Evolutionary conservation across 345 rosid genomes (phyloP).

Genomic region (Aquilaria yunnanensis): DNA sequence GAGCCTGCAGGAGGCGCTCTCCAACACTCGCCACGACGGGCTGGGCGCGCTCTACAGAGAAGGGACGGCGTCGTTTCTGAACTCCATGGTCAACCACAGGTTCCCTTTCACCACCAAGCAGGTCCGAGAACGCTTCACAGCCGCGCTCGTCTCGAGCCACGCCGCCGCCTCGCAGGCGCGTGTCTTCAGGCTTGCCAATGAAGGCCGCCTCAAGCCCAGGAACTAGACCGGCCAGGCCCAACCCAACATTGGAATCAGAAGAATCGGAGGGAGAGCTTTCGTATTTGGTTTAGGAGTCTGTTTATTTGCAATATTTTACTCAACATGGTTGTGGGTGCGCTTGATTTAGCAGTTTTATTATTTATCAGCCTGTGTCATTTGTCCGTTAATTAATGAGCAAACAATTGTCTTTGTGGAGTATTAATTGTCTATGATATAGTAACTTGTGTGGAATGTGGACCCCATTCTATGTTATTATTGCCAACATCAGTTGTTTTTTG

Average conservation of each 20-base stretch:
- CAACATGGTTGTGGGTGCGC: no score
- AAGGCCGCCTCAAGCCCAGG: constrained; percentile 62
- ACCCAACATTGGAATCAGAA: no score
- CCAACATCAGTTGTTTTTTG: no score
- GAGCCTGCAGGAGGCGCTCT: constrained; percentile 80
- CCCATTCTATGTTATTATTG: no score
- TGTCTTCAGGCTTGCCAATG: constrained; percentile 86
- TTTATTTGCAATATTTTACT: no score
- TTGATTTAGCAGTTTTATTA: no score
- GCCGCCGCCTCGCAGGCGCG: constrained; percentile 80
- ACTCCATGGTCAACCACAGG: constrained; percentile 64
- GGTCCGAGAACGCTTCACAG: constrained; percentile 59
- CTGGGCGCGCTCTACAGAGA: constrained; percentile 75
- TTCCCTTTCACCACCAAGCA: constrained; percentile 73
- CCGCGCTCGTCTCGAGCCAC: constrained; percentile 51
- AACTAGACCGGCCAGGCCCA: constrained; percentile 14
- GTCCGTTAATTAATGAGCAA: no score
- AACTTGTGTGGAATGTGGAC: no score
- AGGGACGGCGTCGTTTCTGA: constrained; percentile 89
- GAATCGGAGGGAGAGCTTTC: no score
- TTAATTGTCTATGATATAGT: no score
- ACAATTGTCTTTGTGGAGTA: no score
- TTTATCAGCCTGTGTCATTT: no score
- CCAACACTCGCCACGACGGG: constrained; percentile 61
- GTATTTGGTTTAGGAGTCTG: background rate